These are phyloP conservation scores for Colletotrichum scovillei DNA, from an alignment of 2,329 filamentous ascomycete genomes.

Conservation along the genomic window DNA sequence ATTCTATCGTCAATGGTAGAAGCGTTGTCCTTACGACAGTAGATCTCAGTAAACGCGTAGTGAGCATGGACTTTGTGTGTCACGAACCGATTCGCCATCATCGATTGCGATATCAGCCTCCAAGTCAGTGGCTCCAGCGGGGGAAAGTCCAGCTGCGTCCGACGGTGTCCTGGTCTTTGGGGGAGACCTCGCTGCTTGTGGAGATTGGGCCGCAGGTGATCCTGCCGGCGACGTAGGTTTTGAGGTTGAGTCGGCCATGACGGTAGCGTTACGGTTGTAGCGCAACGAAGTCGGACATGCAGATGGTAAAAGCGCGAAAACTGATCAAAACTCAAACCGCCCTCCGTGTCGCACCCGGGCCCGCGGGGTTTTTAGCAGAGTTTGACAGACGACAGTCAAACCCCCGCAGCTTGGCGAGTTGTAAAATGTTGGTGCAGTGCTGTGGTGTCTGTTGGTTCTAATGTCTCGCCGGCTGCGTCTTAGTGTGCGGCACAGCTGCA, in stretches of 20 bases:
- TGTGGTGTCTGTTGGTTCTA: too few species aligned
- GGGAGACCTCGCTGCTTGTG: not conserved
- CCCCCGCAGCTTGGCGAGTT: not conserved
- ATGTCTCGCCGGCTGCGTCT: not conserved
- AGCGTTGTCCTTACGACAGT: not conserved
- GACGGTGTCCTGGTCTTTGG: not conserved
- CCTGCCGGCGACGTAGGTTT: not conserved
- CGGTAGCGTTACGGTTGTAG: too few species aligned
- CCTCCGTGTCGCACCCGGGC: too few species aligned
- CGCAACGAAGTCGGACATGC: too few species aligned
- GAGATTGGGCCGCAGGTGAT: not conserved
- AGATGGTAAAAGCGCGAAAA: too few species aligned
- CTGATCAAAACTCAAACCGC: too few species aligned
- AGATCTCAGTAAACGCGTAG: not conserved
- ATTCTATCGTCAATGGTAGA: constrained; percentile 8
- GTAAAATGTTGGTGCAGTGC: not conserved
- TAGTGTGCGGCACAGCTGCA: not conserved
- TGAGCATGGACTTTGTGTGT: not conserved
- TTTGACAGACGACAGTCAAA: too few species aligned
- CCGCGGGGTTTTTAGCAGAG: not conserved
- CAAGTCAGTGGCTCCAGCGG: not conserved
- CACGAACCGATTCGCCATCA: not conserved
- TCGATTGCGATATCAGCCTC: not conserved
- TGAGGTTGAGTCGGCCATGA: not conserved
- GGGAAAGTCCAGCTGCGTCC: not conserved